A percentile compares a stretch with the other conserved stretches of the same genome.
Evolutionary conservation across 306 rosid genomes (phyloP).

Genomic region (Quercus alba): DNA sequence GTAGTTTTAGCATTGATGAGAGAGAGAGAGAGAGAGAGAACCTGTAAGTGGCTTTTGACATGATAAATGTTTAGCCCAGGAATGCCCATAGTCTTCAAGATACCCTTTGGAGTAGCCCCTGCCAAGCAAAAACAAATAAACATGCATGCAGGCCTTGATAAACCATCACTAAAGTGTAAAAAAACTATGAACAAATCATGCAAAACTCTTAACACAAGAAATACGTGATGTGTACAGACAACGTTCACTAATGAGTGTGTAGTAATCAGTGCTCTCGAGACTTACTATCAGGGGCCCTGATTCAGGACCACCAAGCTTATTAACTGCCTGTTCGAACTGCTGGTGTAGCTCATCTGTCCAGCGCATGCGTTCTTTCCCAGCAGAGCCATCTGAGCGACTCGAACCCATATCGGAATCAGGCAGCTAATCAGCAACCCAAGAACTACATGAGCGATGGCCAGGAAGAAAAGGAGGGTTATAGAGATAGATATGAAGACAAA

Average conservation of each 20-base stretch:
- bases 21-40: no score
- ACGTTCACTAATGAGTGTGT: no score
- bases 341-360: conserved; percentile 77
- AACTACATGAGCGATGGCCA: neutral
- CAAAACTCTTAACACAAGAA: no score
- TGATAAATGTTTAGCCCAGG: no score
- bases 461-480: conserved; percentile 10
- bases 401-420: conserved; percentile 40
- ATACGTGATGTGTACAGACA: no score
- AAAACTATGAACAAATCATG: no score
- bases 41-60: no score
- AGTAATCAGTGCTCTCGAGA: neutral
- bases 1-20: no score
- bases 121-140: no score
- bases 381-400: conserved; percentile 30
- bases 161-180: no score
- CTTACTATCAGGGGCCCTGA: conserved; percentile 58
- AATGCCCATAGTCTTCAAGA: conserved; percentile 51
- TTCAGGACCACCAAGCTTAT: conserved; percentile 66
- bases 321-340: conserved; percentile 58
- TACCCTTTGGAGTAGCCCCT: conserved; percentile 90
- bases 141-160: no score
- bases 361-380: conserved; percentile 58
- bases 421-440: conserved; percentile 4
- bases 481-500: conserved; percentile 16